phyloP scores from a whole-genome alignment of 2,329 filamentous ascomycete genomes.

The Ophiobolus disseminans region DNA sequence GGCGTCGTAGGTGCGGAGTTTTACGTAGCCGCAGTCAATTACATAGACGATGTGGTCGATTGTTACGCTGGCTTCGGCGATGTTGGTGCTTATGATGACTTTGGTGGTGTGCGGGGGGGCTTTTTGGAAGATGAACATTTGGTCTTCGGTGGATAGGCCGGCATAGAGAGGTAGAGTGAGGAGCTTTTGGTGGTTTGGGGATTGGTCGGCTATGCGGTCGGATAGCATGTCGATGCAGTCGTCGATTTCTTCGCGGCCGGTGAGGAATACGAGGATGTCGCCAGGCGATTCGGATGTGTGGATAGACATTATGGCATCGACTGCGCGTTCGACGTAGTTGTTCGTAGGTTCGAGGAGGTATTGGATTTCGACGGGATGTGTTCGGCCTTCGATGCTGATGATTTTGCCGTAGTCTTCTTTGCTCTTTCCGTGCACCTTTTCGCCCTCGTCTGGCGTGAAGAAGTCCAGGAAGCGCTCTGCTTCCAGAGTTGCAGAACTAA shows the following conservation, averaged over 20 bases:
- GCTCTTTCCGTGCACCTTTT: slow-evolving; percentile 46
- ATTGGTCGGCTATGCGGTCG: slow-evolving; percentile 71
- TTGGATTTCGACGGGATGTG: slow-evolving; percentile 86
- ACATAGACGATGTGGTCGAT: slow-evolving; percentile 89
- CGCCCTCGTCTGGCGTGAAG: slow-evolving; percentile 64
- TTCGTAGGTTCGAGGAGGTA: slow-evolving; percentile 80
- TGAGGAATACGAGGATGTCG: slow-evolving; percentile 90
- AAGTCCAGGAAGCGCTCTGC: slow-evolving; percentile 85
- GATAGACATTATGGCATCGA: slow-evolving; percentile 86
- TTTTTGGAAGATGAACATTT: slow-evolving; percentile 93
- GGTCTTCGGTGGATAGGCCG: slow-evolving; percentile 85
- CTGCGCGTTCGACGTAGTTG: slow-evolving; percentile 83
- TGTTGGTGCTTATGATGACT: slow-evolving; percentile 92
- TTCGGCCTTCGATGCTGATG: slow-evolving; percentile 84
- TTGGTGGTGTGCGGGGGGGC: slow-evolving; percentile 83
- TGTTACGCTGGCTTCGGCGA: slow-evolving; percentile 96
- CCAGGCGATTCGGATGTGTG: slow-evolving; percentile 81
- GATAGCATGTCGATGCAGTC: slow-evolving; percentile 78
- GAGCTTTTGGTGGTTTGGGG: slow-evolving; percentile 65
- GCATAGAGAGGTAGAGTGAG: slow-evolving; percentile 84
- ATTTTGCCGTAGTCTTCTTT: slow-evolving; percentile 65
- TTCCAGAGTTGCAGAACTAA: slow-evolving; percentile 93
- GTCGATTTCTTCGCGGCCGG: slow-evolving; percentile 92
- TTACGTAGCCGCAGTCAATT: slow-evolving; percentile 89
- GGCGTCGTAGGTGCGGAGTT: slow-evolving; percentile 85